Base-by-base conservation (phyloP, 2,329 filamentous ascomycete genomes). In the Clonostachys sp. region DNA sequence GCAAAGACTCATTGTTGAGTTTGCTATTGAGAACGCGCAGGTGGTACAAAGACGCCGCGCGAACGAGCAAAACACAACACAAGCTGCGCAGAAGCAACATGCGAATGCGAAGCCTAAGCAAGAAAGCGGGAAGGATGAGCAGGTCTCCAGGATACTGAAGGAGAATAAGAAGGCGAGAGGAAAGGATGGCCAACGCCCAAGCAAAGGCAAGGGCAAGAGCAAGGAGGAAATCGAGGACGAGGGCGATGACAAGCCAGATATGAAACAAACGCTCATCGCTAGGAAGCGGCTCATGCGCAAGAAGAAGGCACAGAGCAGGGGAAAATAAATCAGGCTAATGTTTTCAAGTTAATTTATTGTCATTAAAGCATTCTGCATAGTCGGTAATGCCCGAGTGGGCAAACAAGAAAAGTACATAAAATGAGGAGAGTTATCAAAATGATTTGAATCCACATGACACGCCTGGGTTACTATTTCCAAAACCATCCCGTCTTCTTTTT, bases 11-110 rank as follows among this genome's bases (percentile, higher is more conserved):
- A 90, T 99, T 61, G 92, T 92, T 36, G 95, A 99, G 66, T 99
- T 99, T 63, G 91, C 94, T 17, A 96, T 99, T 63, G 94, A 99
- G 70, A 99, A 99, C 59, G 91, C 90, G 1, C 91, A 96, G 60
- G 94, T 99, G 2, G 86, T 99, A n/a, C 80, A 85, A 55, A 79
- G 94, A 53, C 80, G 95, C 50, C 60, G 57, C 41, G 62, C 61
- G 34, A 62, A 59, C 12, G 64, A 71, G 56, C 62, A 61, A 38
- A 67, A 60, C 51, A 63, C 65, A 3, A 52, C 56, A 18, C 62
- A 65, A 9, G 8, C 24, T 30, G 24, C 24, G 24, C 24, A 39
- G 10, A 36, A 48, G 24, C 24, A 44, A 18, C 14, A 14, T 18
- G 34, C 42, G n/a, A 53, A 54, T 43, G 47, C 53, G 41, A 54